A percentile compares a stretch with the other conserved stretches of the same genome.
Conservation (phyloP, 345 rosid species). For the Aquilaria sinensis region DNA sequence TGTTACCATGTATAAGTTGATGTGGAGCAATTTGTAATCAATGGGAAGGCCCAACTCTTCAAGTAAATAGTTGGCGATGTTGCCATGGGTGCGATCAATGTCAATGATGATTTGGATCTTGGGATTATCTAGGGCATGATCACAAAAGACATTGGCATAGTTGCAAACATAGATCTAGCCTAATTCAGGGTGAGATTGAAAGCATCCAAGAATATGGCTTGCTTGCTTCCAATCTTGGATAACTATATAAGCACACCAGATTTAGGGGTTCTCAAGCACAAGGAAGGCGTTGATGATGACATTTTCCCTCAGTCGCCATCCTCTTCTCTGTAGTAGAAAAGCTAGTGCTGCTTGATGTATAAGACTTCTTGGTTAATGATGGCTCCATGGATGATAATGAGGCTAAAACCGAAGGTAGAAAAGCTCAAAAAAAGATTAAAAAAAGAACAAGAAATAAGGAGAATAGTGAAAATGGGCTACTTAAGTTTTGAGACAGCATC, state of each 20-base stretch:
- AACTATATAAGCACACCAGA: slow-evolving; percentile 68
- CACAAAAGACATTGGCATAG: slow-evolving; percentile 59
- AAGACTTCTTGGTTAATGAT: slow-evolving; percentile 53
- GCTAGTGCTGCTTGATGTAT: slow-evolving; percentile 73
- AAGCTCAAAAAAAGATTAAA: slow-evolving; percentile 13
- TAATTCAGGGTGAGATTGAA: slow-evolving; percentile 49
- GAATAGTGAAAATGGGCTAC: slow-evolving; percentile 12
- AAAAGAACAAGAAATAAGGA: slow-evolving; percentile 16
- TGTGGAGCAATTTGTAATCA: slow-evolving; percentile 81
- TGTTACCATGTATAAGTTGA: slow-evolving; percentile 23
- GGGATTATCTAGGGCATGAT: slow-evolving; percentile 48
- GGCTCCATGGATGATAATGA: slow-evolving; percentile 21
- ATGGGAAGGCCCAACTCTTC: slow-evolving; percentile 68
- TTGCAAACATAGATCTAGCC: slow-evolving; percentile 65
- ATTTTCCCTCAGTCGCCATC: slow-evolving; percentile 79
- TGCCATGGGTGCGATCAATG: slow-evolving; percentile 80
- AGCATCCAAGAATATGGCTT: slow-evolving; percentile 78
- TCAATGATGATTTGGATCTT: slow-evolving; percentile 66
- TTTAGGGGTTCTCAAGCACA: slow-evolving; percentile 48
- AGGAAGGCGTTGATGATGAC: slow-evolving; percentile 72
- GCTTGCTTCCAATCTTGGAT: slow-evolving; percentile 72
- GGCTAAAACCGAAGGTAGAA: slow-evolving; percentile 22
- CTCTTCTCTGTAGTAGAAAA: slow-evolving; percentile 82
- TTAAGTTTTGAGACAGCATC: too few species aligned
- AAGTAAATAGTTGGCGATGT: slow-evolving; percentile 74